Conservation (phyloP, 75 land plant species). For the Isoetes taiwanensis region DNA sequence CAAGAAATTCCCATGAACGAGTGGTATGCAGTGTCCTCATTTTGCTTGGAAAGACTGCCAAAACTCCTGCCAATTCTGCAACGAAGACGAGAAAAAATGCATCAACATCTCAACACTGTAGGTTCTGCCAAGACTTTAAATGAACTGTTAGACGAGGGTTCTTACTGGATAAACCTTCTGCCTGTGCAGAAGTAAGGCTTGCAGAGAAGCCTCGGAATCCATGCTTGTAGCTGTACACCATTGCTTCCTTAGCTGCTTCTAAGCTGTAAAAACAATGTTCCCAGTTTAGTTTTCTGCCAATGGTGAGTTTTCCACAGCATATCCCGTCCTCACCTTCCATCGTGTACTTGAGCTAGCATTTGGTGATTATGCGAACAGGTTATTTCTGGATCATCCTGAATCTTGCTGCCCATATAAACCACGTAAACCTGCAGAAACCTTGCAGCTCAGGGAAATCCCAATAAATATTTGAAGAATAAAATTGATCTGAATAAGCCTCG, state of each 20-base stretch:
- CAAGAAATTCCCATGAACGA: conserved; percentile 48
- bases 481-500: no score
- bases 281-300: no score
- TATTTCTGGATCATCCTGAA: conserved; percentile 25
- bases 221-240: conserved; percentile 7
- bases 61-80: conserved; percentile 40
- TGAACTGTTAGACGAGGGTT: not conserved
- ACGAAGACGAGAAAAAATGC: no score
- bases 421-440: conserved; percentile 40
- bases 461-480: no score
- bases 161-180: not conserved
- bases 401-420: conserved; percentile 52
- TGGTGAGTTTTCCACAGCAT: no score
- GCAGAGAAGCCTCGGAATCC: conserved; percentile 1
- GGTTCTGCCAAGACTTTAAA: no score
- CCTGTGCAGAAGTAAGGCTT: not conserved
- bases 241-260: not conserved
- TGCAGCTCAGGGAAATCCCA: no score
- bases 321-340: conserved; percentile 56
- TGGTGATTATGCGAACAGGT: conserved; percentile 32
- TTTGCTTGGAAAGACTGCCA: conserved; percentile 40
- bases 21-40: conserved; percentile 46
- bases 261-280: conserved; percentile 1
- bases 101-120: no score
- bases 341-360: conserved; percentile 39